Conservation (phyloP, 805 yeast genomes). For the Debaryomyces castellii region DNA sequence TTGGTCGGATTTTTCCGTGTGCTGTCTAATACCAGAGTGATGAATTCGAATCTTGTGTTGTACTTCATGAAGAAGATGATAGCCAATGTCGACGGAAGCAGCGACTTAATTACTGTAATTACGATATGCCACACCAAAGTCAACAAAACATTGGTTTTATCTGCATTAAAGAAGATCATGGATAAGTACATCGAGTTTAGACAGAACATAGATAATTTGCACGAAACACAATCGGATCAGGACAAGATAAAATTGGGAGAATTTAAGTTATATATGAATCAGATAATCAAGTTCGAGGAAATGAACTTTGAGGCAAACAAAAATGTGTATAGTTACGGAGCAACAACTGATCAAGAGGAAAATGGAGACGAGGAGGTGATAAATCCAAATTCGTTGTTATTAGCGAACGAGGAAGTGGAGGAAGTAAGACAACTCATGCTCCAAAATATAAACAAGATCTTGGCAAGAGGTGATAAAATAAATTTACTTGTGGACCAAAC, state of each 20-base stretch:
- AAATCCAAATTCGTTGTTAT: slow-evolving; percentile 35
- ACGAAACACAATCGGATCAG: slow-evolving; percentile 8
- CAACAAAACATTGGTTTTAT: slow-evolving; percentile 45
- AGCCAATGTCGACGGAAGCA: slow-evolving; percentile 41
- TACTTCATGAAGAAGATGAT: slow-evolving; percentile 50
- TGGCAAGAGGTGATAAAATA: slow-evolving; percentile 78
- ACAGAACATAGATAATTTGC: slow-evolving; percentile 19
- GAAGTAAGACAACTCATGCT: slow-evolving; percentile 69
- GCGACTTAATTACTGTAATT: slow-evolving; percentile 53
- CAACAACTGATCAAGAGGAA: slow-evolving; percentile 17
- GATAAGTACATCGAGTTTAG: slow-evolving; percentile 48
- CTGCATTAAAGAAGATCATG: slow-evolving; percentile 49
- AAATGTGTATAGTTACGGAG: slow-evolving; percentile 33
- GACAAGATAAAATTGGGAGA: slow-evolving; percentile 39
- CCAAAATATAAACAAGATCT: slow-evolving; percentile 67
- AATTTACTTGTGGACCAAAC: slow-evolving; percentile 76
- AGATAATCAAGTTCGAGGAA: slow-evolving; percentile 56
- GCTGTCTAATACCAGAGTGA: slow-evolving; percentile 20
- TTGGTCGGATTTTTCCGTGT: slow-evolving; percentile 39
- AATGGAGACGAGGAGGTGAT: slow-evolving; percentile 16
- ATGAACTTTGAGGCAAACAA: slow-evolving; percentile 38
- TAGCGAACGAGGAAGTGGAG: slow-evolving; percentile 55
- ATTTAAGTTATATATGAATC: slow-evolving; percentile 56
- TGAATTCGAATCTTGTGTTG: slow-evolving; percentile 31
- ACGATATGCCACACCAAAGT: slow-evolving; percentile 45